These are phyloP conservation scores for Cercophora sp. DNA, from an alignment of 495 filamentous ascomycete species.

Conservation along the genomic window DNA sequence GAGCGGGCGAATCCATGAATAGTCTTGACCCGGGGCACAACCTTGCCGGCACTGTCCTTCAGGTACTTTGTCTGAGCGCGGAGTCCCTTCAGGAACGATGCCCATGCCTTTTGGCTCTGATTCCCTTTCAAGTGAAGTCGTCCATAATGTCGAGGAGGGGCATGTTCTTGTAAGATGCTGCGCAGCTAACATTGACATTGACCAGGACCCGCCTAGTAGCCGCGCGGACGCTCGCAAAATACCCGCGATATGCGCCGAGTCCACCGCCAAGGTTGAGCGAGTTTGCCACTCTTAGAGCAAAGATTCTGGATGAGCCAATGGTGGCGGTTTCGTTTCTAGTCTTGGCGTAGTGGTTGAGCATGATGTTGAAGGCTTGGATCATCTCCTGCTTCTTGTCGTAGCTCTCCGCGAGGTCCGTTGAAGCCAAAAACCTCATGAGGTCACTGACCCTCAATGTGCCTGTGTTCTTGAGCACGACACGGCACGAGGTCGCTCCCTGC, in stretches of 20 bases:
- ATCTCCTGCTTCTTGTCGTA: background rate
- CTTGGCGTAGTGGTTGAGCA: background rate
- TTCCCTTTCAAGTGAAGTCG: no score
- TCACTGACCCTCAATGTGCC: background rate
- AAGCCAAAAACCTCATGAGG: background rate
- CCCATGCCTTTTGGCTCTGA: no score
- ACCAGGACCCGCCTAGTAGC: background rate
- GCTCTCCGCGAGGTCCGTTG: background rate
- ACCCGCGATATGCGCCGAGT: background rate
- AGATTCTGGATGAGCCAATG: background rate
- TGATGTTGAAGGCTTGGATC: background rate
- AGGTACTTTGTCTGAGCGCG: background rate
- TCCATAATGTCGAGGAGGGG: background rate
- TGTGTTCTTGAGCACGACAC: background rate
- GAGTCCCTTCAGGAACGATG: background rate
- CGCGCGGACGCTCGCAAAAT: background rate
- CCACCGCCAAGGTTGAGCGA: background rate
- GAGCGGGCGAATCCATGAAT: background rate
- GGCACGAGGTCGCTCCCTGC: background rate
- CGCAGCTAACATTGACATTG: background rate
- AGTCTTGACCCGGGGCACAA: background rate
- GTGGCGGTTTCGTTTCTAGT: background rate
- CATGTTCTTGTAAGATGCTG: background rate
- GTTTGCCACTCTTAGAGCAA: background rate
- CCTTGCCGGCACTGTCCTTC: background rate